These are phyloP conservation scores for Austroboletus rostrupii DNA, from an alignment of 1,284 basidiomycete genomes.

Conservation along the genomic window DNA sequence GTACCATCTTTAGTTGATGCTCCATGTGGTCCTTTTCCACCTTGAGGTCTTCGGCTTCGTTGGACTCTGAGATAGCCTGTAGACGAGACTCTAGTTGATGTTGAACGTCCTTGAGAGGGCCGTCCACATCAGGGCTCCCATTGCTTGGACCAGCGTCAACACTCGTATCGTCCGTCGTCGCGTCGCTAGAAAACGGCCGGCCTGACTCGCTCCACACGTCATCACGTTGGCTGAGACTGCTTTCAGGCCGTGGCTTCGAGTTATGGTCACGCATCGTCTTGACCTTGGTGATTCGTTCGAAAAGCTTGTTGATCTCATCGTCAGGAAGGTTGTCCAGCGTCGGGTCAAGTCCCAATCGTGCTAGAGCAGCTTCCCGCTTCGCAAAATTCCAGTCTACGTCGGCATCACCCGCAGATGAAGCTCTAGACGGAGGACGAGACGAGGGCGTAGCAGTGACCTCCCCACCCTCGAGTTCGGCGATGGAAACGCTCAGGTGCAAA, in stretches of 20 bases:
- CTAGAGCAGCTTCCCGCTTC: slow-evolving; percentile 85
- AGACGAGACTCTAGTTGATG: slow-evolving; percentile 69
- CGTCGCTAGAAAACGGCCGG: slow-evolving; percentile 68
- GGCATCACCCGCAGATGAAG: slow-evolving; percentile 59
- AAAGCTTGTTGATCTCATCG: slow-evolving; percentile 89
- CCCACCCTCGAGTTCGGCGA: slow-evolving; percentile 56
- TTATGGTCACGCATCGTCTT: slow-evolving; percentile 83
- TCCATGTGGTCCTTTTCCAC: slow-evolving; percentile 91
- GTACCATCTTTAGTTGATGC: slow-evolving; percentile 77
- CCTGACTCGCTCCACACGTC: slow-evolving; percentile 83
- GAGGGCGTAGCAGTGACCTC: slow-evolving; percentile 39
- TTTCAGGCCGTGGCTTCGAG: slow-evolving; percentile 72
- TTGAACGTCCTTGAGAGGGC: slow-evolving; percentile 63
- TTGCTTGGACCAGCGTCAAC: slow-evolving; percentile 61
- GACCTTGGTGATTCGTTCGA: slow-evolving; percentile 88
- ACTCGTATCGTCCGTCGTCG: slow-evolving; percentile 81
- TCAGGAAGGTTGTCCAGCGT: slow-evolving; percentile 87
- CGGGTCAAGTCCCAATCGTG: slow-evolving; percentile 79
- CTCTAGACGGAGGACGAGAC: slow-evolving; percentile 74
- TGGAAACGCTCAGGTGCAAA: slow-evolving; percentile 60
- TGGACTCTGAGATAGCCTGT: slow-evolving; percentile 67
- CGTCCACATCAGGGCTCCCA: slow-evolving; percentile 66
- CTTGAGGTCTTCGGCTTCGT: slow-evolving; percentile 79
- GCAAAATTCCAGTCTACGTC: slow-evolving; percentile 94
- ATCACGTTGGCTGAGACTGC: slow-evolving; percentile 79